Percentiles rank a stretch among this genome's conserved stretches.
Conservation (phyloP, 768 basidiomycete genomes). For the Rhizopogon salebrosus region DNA sequence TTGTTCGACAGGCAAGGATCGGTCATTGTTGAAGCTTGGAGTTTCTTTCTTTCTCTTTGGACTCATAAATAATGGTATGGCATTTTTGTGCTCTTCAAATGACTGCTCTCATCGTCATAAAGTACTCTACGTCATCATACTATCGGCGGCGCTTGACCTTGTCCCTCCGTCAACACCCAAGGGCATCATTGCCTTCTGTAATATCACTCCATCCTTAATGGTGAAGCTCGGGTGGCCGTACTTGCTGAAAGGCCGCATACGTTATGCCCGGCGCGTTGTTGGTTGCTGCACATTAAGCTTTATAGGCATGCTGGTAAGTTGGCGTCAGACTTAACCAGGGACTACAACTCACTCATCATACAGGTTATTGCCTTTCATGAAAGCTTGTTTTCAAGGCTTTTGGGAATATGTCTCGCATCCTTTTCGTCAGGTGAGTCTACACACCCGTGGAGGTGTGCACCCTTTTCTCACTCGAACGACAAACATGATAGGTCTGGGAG, state of each 20-base stretch:
- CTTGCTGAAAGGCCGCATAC: constrained; percentile 77
- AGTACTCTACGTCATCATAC: constrained; percentile 95
- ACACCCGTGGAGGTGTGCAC: background rate
- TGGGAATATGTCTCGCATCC: constrained; percentile 79
- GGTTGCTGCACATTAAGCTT: constrained; percentile 76
- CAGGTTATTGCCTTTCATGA: constrained; percentile 79
- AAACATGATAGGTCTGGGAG: constrained; percentile 69
- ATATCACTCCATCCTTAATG: constrained; percentile 81
- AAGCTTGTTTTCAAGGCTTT: constrained; percentile 57
- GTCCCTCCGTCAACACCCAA: constrained; percentile 90
- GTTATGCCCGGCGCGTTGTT: constrained; percentile 68
- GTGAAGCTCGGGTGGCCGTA: constrained; percentile 95
- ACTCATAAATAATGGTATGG: constrained; percentile 82
- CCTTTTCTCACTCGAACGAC: constrained; percentile 1
- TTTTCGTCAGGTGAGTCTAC: constrained; percentile 68
- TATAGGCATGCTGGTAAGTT: constrained; percentile 80
- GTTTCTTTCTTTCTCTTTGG: constrained; percentile 88
- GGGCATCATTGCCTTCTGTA: constrained; percentile 92
- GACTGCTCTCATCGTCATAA: background rate
- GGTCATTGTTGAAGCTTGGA: constrained; percentile 33
- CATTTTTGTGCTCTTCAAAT: background rate
- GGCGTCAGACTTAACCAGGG: background rate
- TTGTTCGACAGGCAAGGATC: constrained; percentile 14
- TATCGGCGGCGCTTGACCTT: constrained; percentile 92
- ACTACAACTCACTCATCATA: background rate